phyloP scores from a whole-genome alignment of 2,329 filamentous ascomycete genomes.

The Anthostomella pinea region DNA sequence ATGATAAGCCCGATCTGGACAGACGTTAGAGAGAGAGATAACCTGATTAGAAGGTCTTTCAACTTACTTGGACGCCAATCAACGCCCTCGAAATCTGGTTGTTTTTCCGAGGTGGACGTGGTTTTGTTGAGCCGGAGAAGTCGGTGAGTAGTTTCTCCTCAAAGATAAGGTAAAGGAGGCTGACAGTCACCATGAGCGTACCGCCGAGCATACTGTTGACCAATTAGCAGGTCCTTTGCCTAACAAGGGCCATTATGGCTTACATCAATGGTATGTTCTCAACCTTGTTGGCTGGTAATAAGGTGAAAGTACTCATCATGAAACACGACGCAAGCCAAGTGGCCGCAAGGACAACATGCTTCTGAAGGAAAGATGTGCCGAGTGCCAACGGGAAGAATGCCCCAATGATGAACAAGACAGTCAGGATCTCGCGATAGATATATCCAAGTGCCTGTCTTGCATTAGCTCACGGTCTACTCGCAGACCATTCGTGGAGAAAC shows the following conservation, averaged over 20 bases:
- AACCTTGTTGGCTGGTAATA: constrained; percentile 78
- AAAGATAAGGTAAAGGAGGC: constrained; percentile 74
- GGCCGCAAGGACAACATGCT: constrained; percentile 60
- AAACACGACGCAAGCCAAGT: constrained; percentile 77
- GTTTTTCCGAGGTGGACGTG: constrained; percentile 19
- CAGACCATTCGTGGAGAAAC: constrained; percentile 22
- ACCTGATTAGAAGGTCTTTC: constrained; percentile 10
- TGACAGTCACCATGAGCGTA: constrained; percentile 71
- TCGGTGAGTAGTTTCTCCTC: constrained; percentile 61
- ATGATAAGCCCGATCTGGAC: constrained; percentile 69
- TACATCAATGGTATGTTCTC: constrained; percentile 60
- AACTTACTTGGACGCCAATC: constrained; percentile 62
- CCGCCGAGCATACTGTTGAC: constrained; percentile 68
- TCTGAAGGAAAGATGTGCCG: constrained; percentile 67
- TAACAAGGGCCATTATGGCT: constrained; percentile 3
- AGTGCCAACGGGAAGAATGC: constrained; percentile 76
- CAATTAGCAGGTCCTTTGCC: constrained; percentile 4
- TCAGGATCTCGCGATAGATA: constrained; percentile 85
- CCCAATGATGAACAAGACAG: constrained; percentile 71
- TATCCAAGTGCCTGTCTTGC: constrained; percentile 75
- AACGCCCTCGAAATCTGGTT: constrained; percentile 55
- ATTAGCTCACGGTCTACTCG: constrained; percentile 3
- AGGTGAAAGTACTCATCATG: constrained; percentile 85
- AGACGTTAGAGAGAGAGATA: constrained; percentile 7
- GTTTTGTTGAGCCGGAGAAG: constrained; percentile 35